phyloP scores from a whole-genome alignment of 164 flowering plant genomes.

The Vitis amurensis region DNA sequence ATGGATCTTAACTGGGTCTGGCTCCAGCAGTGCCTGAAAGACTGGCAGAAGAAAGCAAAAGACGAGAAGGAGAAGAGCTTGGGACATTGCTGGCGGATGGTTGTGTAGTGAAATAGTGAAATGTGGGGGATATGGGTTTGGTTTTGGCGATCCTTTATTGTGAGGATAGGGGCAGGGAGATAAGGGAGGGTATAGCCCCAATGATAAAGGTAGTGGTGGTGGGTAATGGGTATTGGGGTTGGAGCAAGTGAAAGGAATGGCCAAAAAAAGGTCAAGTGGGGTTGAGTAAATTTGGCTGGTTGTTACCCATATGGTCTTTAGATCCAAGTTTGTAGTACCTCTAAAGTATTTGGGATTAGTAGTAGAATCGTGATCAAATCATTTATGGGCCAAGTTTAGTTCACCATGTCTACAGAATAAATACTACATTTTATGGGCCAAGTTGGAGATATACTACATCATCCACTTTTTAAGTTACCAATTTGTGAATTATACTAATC shows the following conservation, averaged over 20 bases:
- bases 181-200: too few species aligned
- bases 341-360: neutral
- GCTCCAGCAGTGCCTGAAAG: slow-evolving; percentile 3
- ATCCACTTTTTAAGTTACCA: too few species aligned
- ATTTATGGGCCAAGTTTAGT: neutral
- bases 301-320: neutral
- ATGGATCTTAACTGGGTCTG: slow-evolving; percentile 24
- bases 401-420: neutral
- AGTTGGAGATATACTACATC: too few species aligned
- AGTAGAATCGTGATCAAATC: neutral
- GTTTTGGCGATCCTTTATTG: neutral
- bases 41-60: neutral
- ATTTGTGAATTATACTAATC: too few species aligned
- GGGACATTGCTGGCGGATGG: slow-evolving; percentile 14
- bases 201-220: neutral
- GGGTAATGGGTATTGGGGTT: neutral
- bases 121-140: neutral
- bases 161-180: too few species aligned
- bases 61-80: slow-evolving; percentile 1
- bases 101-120: neutral
- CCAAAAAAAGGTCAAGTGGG: slow-evolving; percentile 3
- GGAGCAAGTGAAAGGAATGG: neutral
- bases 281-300: slow-evolving; percentile 10
- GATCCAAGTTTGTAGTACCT: neutral
- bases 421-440: too few species aligned